These are phyloP conservation scores for Rhododendron molle DNA, from an alignment of 148 eudicot genomes.

Conservation along the genomic window DNA sequence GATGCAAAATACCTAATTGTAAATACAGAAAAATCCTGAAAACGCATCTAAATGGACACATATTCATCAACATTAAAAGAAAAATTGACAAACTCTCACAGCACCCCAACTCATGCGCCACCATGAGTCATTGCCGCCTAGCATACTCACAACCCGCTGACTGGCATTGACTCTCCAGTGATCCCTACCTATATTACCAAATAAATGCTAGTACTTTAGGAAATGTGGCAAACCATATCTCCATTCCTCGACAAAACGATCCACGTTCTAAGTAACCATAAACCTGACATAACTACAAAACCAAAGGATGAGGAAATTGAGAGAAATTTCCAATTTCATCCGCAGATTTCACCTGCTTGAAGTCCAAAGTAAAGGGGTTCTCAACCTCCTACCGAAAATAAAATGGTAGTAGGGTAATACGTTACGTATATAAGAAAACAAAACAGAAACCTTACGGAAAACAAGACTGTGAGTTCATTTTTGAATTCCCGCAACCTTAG, in stretches of 20 bases:
- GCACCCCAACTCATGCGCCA: background rate
- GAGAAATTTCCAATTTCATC: background rate
- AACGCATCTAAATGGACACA: background rate
- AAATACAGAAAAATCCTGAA: background rate
- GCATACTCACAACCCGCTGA: background rate
- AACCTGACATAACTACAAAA: background rate
- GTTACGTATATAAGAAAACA: background rate
- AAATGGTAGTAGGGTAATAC: too few species aligned
- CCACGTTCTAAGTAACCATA: background rate
- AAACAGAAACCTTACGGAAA: background rate
- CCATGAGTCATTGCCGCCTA: background rate
- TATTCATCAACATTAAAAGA: too few species aligned
- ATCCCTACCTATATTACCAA: background rate
- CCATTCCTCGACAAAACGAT: background rate
- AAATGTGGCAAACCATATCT: background rate
- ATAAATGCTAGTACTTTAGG: background rate
- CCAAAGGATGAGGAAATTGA: background rate
- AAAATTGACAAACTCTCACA: too few species aligned
- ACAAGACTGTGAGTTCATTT: background rate
- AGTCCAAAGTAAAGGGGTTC: background rate
- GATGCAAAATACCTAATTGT: background rate
- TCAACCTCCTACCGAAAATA: background rate
- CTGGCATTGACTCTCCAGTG: background rate
- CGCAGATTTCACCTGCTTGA: background rate
- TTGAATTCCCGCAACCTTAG: background rate